Base-by-base conservation (phyloP, 164 flowering plant genomes). In the Amborella trichopoda region DNA sequence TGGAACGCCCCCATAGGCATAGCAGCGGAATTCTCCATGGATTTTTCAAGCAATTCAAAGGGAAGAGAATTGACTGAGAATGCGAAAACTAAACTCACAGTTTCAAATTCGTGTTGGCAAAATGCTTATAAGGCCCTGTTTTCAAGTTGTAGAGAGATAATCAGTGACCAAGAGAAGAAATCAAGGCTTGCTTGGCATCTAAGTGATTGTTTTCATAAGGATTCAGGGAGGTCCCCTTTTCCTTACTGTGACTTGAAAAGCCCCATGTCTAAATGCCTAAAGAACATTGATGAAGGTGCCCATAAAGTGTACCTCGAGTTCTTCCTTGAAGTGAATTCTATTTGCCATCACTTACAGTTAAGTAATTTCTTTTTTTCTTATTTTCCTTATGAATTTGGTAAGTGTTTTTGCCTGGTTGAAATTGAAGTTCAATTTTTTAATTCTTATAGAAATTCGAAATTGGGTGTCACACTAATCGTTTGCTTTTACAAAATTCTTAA, bases 271-370 rank as follows among this genome's bases (percentile, higher is more conserved):
- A 66, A 63, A 10, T 89, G 97, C 51, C 66, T 74, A 8, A 58
- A 60, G 55, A 68, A 54, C 9, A 44, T 89, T 54, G 67, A 77
- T 40, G 70, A 72, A 8, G 41, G 65, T 25, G 70, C 58, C 8
- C 69, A 70, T 23, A 63, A 53, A 16, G 55, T 66, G 28, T 89
- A 68, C 61, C 81, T 76, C 0, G 83, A 64, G 28, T 89, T 76
- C 66, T 80, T 60, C 63, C 82, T 85, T 2, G 81, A 89, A 46
- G 76, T 84, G 49, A 81, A 85, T 54, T 55, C 79, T 16, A 80
- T 89, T 32, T 89, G 94, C 63, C 75, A 85, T 58, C 95, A 89
- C 46, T 61, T 89, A 65, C 95, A 89, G 97, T 83, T 55, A 45
- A 61, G 73, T 48, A 1, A 25, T 6, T 0, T 44, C 13, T 11